These are phyloP conservation scores for Opeltia flavorubescens DNA, from an alignment of 495 filamentous ascomycete species.

Conservation along the genomic window DNA sequence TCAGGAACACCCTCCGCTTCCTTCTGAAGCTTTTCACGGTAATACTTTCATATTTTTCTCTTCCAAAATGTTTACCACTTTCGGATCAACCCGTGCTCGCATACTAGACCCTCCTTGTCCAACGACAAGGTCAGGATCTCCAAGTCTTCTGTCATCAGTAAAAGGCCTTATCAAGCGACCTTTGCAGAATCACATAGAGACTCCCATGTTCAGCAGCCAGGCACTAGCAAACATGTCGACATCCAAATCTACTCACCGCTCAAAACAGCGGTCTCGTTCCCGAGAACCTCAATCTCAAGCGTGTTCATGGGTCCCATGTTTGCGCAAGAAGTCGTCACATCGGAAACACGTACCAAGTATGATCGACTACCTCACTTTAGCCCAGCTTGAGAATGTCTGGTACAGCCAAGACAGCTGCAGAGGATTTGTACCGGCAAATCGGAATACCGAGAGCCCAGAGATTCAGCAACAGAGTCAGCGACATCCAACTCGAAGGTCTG, in stretches of 20 bases:
- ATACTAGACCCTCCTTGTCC: background rate
- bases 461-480: background rate
- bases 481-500: background rate
- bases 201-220: background rate
- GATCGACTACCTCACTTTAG: conserved; percentile 5
- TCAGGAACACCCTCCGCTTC: background rate
- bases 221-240: background rate
- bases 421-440: background rate
- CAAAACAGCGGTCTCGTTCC: background rate
- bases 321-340: background rate
- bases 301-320: background rate
- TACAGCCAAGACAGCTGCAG: conserved; percentile 2
- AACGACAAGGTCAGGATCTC: background rate
- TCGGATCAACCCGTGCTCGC: background rate
- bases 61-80: background rate
- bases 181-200: background rate
- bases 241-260: background rate
- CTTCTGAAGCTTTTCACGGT: background rate
- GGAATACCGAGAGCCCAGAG: background rate
- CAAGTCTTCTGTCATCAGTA: background rate
- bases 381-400: conserved; percentile 5
- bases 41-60: background rate
- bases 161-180: conserved; percentile 1
- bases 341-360: conserved; percentile 3
- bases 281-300: background rate